These are phyloP conservation scores for Colletotrichum lindemuthianum DNA, from an alignment of 2,329 filamentous ascomycete genomes.

Conservation along the genomic window DNA sequence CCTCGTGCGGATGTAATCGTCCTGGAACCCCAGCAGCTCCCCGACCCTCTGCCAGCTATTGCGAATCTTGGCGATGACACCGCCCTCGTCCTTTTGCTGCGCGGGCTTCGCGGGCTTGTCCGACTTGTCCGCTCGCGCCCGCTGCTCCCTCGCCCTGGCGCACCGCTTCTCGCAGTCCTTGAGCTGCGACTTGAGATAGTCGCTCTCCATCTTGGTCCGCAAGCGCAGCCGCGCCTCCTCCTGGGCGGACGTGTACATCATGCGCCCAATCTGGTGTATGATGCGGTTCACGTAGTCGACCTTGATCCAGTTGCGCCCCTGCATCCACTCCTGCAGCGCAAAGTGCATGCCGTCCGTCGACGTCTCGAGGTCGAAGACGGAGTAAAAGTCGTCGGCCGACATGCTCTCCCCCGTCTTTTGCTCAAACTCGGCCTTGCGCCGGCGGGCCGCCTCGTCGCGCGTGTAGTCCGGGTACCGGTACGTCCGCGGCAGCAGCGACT, in stretches of 20 bases:
- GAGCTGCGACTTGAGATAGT: not conserved
- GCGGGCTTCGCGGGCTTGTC: no score
- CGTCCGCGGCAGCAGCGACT: not conserved
- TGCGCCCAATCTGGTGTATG: constrained; percentile 18
- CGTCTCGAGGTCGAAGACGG: constrained; percentile 30
- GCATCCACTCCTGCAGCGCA: constrained; percentile 28
- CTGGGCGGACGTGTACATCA: constrained; percentile 28
- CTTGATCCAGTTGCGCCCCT: constrained; percentile 29
- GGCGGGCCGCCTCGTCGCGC: constrained; percentile 23
- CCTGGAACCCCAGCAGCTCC: not conserved
- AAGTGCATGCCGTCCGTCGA: constrained; percentile 35
- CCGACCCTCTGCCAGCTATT: constrained; percentile 13
- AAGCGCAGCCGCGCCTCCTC: constrained; percentile 32
- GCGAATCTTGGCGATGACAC: not conserved
- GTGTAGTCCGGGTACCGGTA: constrained; percentile 21
- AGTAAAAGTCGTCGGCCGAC: constrained; percentile 23
- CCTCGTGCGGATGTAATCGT: not conserved
- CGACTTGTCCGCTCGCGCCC: not conserved
- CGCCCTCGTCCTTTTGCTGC: no score
- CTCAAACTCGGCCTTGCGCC: constrained; percentile 30
- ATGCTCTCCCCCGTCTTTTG: constrained; percentile 27
- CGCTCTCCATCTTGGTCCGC: constrained; percentile 5
- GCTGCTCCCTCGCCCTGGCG: not conserved
- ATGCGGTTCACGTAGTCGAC: constrained; percentile 31
- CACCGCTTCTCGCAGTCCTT: not conserved